Base-by-base conservation (phyloP, 805 yeast genomes). In the Saccharomycopsis malanga region DNA sequence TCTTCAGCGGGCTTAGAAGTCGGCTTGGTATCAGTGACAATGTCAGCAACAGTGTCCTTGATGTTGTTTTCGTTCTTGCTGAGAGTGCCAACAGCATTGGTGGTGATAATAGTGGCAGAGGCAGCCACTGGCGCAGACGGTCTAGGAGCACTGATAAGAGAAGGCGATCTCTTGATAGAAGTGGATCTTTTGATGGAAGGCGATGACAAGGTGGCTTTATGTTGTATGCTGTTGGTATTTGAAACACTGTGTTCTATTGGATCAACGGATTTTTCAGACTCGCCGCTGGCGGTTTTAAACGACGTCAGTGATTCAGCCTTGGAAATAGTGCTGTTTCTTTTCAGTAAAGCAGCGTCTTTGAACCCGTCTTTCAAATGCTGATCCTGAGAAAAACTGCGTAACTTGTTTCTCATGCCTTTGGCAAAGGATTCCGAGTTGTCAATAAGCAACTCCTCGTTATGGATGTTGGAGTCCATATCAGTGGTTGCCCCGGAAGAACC, bases 381-480 rank as follows among this genome's bases (percentile, higher is more conserved):
- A n/a, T n/a, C n/a, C n/a, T n/a, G n/a, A n/a, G n/a, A n/a, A n/a
- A n/a, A n/a, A n/a, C n/a, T n/a, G n/a, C 17, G 15, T 15, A 48
- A 25, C 20, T 42, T 44, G 15, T 27, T 38, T 30, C 39, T 48
- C 22, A 48, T 48, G 21, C 45, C 52, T 36, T 39, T 38, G 5
- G 52, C 52, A 40, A 48, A 48, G 4, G 45, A 40, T 24, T 48
- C 43, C 12, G 39, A 21, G 21, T 17, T 24, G 30, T 48, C 49
- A 40, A 48, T 37, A 10, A 48, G 41, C 15, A 15, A 32, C 25
- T 48, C 18, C 14, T 48, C 44, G 5, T 25, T 20, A 27, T 23
- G 9, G 24, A 6, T 23, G n/a, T 37, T 20, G 30, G 30, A 9
- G 30, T 27, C 30, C 30, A 9, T 15, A 7, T 6, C 6, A 23